A percentile compares a stretch with the other conserved stretches of the same genome.
These are phyloP conservation scores for Kwoniella bestiolae DNA, from an alignment of 768 basidiomycete species.

Conservation along the genomic window DNA sequence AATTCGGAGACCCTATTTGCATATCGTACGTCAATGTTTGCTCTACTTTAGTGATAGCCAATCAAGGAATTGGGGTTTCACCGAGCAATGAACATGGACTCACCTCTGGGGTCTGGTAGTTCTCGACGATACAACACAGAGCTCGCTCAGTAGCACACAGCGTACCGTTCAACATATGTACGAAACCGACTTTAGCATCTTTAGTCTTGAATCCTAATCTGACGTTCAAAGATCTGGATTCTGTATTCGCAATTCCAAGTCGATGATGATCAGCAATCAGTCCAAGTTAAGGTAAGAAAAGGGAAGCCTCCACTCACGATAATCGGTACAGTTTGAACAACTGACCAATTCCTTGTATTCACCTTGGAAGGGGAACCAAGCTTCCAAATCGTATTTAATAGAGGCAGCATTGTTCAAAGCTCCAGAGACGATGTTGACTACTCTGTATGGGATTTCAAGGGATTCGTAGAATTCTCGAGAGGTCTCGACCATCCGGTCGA, in stretches of 20 bases:
- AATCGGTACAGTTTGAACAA: conserved; percentile 98
- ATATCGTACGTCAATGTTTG: not conserved
- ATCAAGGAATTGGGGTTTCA: conserved; percentile 4
- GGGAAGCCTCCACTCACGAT: conserved; percentile 72
- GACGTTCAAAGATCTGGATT: conserved; percentile 89
- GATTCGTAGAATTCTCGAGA: conserved; percentile 97
- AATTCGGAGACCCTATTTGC: conserved; percentile 78
- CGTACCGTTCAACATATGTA: conserved; percentile 98
- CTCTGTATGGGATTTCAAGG: conserved; percentile 85
- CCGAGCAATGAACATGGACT: conserved; percentile 52
- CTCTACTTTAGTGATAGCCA: not conserved
- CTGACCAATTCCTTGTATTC: conserved; percentile 96
- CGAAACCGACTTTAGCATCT: conserved; percentile 90
- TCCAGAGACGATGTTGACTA: conserved; percentile 93
- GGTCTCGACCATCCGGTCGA: conserved; percentile 85
- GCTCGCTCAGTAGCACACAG: conserved; percentile 96
- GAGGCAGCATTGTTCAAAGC: conserved; percentile 95
- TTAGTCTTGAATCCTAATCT: conserved; percentile 88
- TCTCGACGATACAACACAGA: conserved; percentile 96
- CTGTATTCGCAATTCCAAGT: conserved; percentile 59
- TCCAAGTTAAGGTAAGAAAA: too few relatives aligned
- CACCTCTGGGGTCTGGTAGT: conserved; percentile 94
- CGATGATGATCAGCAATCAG: not conserved
- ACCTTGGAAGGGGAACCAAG: conserved; percentile 98
- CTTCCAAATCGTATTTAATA: conserved; percentile 96